Evolutionary conservation across 1,284 basidiomycete species (phyloP).

Genomic region (Apiotrichum mycotoxinovorans): DNA sequence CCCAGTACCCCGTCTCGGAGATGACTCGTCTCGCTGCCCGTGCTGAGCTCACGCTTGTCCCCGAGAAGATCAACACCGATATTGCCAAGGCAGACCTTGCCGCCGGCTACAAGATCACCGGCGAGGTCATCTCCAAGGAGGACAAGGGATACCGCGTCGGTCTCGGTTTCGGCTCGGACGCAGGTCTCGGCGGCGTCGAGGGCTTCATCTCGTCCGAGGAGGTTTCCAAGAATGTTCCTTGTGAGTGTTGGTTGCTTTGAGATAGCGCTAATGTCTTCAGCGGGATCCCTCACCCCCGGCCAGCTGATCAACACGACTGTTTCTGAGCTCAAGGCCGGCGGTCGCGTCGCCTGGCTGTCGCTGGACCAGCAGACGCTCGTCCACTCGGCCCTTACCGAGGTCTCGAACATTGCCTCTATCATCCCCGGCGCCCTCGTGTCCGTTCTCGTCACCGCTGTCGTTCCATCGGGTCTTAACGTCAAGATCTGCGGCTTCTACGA

Average conservation of each 20-base stretch:
- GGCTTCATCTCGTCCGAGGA: slow-evolving; percentile 77
- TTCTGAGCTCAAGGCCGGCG: slow-evolving; percentile 57
- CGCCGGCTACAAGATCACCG: slow-evolving; percentile 71
- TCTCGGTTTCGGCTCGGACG: slow-evolving; percentile 64
- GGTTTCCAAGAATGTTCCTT: slow-evolving; percentile 47
- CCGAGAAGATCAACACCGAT: slow-evolving; percentile 79
- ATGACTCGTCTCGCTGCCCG: slow-evolving; percentile 52
- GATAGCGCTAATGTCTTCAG: slow-evolving; percentile 11
- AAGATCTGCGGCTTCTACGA: slow-evolving; percentile 92
- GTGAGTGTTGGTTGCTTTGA: slow-evolving; percentile 21
- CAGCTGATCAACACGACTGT: slow-evolving; percentile 64
- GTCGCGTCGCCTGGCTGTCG: slow-evolving; percentile 42
- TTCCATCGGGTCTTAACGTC: slow-evolving; percentile 75
- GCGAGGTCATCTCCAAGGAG: slow-evolving; percentile 78
- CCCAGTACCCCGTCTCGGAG: slow-evolving; percentile 49
- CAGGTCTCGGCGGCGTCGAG: slow-evolving; percentile 51
- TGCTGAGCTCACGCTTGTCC: slow-evolving; percentile 83
- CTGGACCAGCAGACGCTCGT: slow-evolving; percentile 55
- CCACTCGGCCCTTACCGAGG: slow-evolving; percentile 61
- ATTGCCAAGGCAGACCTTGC: slow-evolving; percentile 75
- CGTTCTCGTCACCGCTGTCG: slow-evolving; percentile 75
- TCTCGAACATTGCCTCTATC: slow-evolving; percentile 73
- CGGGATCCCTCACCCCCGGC: slow-evolving; percentile 52
- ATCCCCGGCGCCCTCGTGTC: slow-evolving; percentile 85
- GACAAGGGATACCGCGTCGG: slow-evolving; percentile 94